Evolutionary conservation across 768 basidiomycete species (phyloP).

Genomic region (Trametes cingulata): DNA sequence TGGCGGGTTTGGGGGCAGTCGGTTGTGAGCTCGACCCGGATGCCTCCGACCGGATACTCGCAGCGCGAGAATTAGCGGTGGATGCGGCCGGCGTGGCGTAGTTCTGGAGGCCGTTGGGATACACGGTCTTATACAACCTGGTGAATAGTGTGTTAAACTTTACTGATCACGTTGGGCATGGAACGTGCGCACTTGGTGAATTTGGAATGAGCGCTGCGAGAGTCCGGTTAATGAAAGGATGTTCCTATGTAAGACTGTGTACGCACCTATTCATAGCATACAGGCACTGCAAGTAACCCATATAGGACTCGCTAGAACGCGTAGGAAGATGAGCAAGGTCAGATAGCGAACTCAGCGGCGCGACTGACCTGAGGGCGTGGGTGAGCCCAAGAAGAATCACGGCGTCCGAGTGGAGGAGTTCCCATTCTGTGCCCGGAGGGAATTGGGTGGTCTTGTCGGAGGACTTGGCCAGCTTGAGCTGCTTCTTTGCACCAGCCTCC

Average conservation of each 20-base stretch:
- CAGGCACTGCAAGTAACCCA: constrained; percentile 79
- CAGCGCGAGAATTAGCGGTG: constrained; percentile 23
- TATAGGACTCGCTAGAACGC: constrained; percentile 65
- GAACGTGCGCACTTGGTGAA: constrained; percentile 57
- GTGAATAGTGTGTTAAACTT: neutral
- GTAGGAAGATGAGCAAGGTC: neutral
- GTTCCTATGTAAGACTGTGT: neutral
- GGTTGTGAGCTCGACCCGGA: constrained; percentile 19
- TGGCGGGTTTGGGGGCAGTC: constrained; percentile 9
- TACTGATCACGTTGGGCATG: neutral
- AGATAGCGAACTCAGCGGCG: neutral
- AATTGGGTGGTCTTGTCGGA: constrained; percentile 43
- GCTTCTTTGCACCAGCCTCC: constrained; percentile 61
- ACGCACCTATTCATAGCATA: constrained; percentile 59
- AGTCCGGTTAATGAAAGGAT: neutral
- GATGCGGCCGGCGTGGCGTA: constrained; percentile 32
- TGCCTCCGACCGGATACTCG: constrained; percentile 27
- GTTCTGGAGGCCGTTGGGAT: constrained; percentile 28
- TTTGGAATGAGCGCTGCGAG: constrained; percentile 64
- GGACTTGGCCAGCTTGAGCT: constrained; percentile 41
- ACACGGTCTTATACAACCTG: constrained; percentile 35
- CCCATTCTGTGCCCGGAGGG: constrained; percentile 70
- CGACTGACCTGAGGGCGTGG: constrained; percentile 62
- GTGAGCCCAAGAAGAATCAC: constrained; percentile 71
- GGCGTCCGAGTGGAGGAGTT: constrained; percentile 73